Percentiles rank a stretch among this genome's conserved stretches.
Conservation (phyloP, 148 eudicot genomes). For the Diospyros kaki region DNA sequence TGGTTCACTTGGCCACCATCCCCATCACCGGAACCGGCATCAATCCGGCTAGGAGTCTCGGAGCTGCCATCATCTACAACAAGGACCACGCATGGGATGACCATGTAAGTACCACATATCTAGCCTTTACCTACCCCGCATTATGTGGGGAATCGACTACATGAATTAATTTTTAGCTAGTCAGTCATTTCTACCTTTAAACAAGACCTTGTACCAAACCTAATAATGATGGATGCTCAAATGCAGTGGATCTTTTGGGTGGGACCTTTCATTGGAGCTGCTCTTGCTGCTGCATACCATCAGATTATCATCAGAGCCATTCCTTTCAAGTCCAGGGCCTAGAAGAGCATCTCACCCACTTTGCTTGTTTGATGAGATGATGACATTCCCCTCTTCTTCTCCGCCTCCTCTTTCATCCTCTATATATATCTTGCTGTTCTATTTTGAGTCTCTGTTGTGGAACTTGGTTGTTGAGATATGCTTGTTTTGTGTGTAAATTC, state of each 20-base stretch:
- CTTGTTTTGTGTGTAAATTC: no score
- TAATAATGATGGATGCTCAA: not conserved
- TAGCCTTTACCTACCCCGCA: no score
- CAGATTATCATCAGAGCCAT: conserved; percentile 64
- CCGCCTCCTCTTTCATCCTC: not conserved
- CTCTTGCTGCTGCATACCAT: conserved; percentile 80
- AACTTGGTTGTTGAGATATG: no score
- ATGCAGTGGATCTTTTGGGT: conserved; percentile 92
- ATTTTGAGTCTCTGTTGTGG: no score
- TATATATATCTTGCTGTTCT: no score
- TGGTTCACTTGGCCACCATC: conserved; percentile 71
- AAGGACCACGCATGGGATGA: conserved; percentile 53
- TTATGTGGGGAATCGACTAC: no score
- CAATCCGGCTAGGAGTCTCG: conserved; percentile 74
- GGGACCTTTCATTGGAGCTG: conserved; percentile 89
- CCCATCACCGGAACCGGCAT: conserved; percentile 76
- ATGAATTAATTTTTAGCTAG: no score
- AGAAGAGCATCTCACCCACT: conserved; percentile 1
- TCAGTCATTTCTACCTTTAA: no score
- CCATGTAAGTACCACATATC: conserved; percentile 33
- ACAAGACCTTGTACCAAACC: no score
- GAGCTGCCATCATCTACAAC: conserved; percentile 71
- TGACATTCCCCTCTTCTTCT: not conserved
- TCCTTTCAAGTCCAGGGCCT: conserved; percentile 56
- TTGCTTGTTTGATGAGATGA: no score